Evolutionary conservation across 2,329 filamentous ascomycete genomes (phyloP), one percentile per base, ranked within the genome.

Genomic region (Aaosphaeria pasadenensis): DNA sequence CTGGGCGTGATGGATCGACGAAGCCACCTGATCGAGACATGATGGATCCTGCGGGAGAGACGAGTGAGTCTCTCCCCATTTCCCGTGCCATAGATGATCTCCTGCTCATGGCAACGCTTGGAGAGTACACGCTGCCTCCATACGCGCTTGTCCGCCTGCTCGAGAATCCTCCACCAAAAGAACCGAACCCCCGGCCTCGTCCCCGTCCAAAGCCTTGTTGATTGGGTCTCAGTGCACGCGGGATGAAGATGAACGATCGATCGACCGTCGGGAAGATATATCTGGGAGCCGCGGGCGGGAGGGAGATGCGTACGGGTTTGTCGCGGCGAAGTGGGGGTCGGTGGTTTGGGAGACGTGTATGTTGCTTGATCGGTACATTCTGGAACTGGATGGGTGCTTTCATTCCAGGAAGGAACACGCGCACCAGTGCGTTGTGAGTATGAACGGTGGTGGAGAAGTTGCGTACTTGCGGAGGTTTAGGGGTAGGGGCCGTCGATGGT

Each of bases 211-310:
- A 83, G 30, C 85, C 83, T 74, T 95, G 89, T 68, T 95, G 91
- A 67, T 96, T 96, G 11, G 94, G 94, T 57, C 94, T 84, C 75
- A 96, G 81, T 7, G 92, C 92, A 57, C 94, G 83, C 9, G 94
- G 94, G 51, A 99, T 99, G 73, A 99, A 99, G 61, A 96, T 95
- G 70, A 99, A 99, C 0, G 94, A 97, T 55, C 94, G 81, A 61
- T 96, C 91, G 42, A 83, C 79, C 2, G 91, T 88, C 5, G 94
- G 94, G 71, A 94, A 96, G 51, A 96, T 91, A 70, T 96, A 96
- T 53, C 88, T 84, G 33, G 90, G 88, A 9, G 84, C 77, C 54
- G 88, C 81, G 30, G 87, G 80, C 2, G 94, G 92, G 39, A 99
- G 78, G 6, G 91, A 96, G 57, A 99, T 89, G 44, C 94, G 87